Conservation (phyloP, 495 filamentous ascomycete genomes). For the Daldinia bambusicola region DNA sequence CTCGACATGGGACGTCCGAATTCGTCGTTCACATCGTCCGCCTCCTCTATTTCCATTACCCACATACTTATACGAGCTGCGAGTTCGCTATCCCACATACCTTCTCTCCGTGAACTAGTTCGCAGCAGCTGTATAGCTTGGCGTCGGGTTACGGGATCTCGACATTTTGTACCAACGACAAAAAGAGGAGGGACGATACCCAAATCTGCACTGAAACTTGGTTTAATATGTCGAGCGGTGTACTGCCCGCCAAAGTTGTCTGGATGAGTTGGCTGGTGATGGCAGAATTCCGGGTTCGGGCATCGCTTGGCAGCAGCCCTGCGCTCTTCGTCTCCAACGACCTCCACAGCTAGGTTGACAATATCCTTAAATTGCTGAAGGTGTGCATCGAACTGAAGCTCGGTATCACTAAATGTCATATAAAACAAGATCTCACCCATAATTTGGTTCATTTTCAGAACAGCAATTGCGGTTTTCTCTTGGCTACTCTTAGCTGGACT, state of each 20-base stretch:
- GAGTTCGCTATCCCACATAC: conserved; percentile 70
- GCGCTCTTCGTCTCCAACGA: conserved; percentile 61
- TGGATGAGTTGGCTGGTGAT: conserved; percentile 51
- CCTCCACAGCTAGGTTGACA: conserved; percentile 58
- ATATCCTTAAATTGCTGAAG: conserved; percentile 54
- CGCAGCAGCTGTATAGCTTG: conserved; percentile 66
- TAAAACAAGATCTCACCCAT: conserved; percentile 63
- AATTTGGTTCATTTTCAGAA: conserved; percentile 65
- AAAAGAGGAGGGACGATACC: conserved; percentile 67
- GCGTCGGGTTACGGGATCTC: conserved; percentile 63
- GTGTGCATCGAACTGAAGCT: conserved; percentile 59
- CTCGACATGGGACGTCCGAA: conserved; percentile 47
- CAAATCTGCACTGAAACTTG: conserved; percentile 64
- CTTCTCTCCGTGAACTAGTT: conserved; percentile 66
- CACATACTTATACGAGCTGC: conserved; percentile 64
- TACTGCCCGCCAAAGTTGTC: conserved; percentile 57
- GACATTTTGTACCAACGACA: conserved; percentile 67
- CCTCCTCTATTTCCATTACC: conserved; percentile 68
- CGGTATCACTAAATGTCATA: conserved; percentile 63
- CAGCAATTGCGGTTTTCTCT: conserved; percentile 63
- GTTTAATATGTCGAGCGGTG: conserved; percentile 60
- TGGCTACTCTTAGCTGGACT: conserved; percentile 60
- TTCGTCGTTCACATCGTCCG: conserved; percentile 49
- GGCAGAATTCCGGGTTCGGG: conserved; percentile 54
- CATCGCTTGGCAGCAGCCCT: conserved; percentile 58